Conservation (phyloP, 495 filamentous ascomycete genomes). For the Tuber brumale region DNA sequence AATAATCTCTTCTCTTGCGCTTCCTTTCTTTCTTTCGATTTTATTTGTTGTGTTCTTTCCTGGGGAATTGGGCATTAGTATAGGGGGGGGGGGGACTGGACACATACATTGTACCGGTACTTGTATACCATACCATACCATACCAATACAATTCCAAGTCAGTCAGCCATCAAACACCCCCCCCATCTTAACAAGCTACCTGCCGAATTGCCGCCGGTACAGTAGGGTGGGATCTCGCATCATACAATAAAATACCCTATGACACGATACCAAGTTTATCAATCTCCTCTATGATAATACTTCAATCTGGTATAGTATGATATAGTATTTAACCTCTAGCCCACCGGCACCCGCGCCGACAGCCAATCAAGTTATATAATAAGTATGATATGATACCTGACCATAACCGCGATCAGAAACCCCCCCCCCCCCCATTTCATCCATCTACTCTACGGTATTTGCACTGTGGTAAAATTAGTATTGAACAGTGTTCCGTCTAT, state of each 20-base stretch:
- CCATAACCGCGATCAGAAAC: neutral
- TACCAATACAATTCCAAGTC: conserved; percentile 3
- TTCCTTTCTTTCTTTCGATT: neutral
- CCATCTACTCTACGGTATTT: neutral
- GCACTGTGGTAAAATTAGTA: too few relatives aligned
- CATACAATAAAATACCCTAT: neutral
- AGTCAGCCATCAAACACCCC: neutral
- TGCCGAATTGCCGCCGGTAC: neutral
- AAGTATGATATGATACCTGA: neutral
- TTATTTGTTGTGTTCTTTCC: neutral
- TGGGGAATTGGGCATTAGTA: neutral
- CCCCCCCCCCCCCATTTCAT: neutral
- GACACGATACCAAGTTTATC: neutral
- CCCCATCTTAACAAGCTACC: neutral
- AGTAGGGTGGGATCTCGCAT: neutral
- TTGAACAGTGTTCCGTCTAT: too few relatives aligned
- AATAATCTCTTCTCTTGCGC: neutral
- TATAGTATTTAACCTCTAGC: neutral
- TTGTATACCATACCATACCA: neutral
- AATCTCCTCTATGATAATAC: neutral
- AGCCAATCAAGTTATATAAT: neutral
- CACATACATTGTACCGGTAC: neutral
- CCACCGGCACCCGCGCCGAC: neutral
- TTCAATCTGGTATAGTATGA: neutral
- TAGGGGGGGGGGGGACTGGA: neutral